Evolutionary conservation across 306 rosid genomes (phyloP).

Genomic region (Cicer cuneatum): DNA sequence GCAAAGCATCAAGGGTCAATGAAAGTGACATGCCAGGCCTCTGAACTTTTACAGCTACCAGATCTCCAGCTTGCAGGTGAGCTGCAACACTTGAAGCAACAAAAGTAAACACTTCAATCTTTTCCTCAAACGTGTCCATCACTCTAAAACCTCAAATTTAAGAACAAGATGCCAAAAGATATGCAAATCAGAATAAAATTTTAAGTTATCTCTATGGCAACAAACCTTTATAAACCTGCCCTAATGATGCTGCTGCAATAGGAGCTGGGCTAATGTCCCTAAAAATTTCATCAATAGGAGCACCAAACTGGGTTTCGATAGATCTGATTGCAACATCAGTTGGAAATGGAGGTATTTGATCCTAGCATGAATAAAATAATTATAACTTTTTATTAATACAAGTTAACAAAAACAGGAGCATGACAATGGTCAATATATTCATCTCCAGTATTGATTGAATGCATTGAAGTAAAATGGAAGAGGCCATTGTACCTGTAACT

Average conservation of each 20-base stretch:
- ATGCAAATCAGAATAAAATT: constrained; percentile 20
- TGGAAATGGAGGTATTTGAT: constrained; percentile 96
- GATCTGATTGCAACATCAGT: constrained; percentile 75
- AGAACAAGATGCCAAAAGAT: constrained; percentile 32
- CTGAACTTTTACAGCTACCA: constrained; percentile 96
- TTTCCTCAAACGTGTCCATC: constrained; percentile 45
- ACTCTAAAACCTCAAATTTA: constrained; percentile 30
- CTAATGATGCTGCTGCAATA: constrained; percentile 93
- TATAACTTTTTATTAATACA: constrained; percentile 24
- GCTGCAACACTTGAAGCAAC: constrained; percentile 95
- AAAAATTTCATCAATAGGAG: constrained; percentile 70
- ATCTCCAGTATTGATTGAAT: constrained; percentile 42
- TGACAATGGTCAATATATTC: constrained; percentile 34
- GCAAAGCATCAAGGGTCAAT: constrained; percentile 94
- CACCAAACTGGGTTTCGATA: constrained; percentile 80
- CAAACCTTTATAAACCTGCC: constrained; percentile 96
- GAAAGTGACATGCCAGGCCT: constrained; percentile 95
- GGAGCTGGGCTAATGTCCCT: constrained; percentile 79
- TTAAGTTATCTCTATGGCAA: constrained; percentile 27
- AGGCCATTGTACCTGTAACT: constrained; percentile 73
- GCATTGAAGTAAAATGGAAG: constrained; percentile 37
- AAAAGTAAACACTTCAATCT: constrained; percentile 61
- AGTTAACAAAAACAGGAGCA: constrained; percentile 23
- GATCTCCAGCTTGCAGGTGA: constrained; percentile 94
- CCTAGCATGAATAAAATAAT: constrained; percentile 54